These are phyloP conservation scores for Glonium stellatum DNA, from an alignment of 495 filamentous ascomycete genomes.

Conservation along the genomic window DNA sequence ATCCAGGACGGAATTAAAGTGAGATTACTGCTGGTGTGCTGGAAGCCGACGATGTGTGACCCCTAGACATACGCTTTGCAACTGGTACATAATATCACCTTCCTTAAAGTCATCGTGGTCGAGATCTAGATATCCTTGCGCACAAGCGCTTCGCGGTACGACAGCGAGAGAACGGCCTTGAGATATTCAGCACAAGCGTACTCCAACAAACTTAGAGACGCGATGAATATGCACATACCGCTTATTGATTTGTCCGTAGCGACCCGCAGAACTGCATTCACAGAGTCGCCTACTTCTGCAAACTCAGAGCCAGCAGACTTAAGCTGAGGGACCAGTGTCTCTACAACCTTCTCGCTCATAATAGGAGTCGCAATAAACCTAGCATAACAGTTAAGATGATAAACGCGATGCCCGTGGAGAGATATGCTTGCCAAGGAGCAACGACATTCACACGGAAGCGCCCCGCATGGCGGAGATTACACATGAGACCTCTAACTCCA, in stretches of 20 bases:
- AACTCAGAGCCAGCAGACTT: background rate
- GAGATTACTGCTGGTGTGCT: no score
- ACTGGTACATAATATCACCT: background rate
- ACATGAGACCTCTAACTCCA: slow-evolving; percentile 1
- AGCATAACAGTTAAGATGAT: no score
- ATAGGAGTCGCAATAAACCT: slow-evolving; percentile 1
- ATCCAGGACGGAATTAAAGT: no score
- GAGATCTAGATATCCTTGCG: slow-evolving; percentile 1
- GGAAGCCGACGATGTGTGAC: background rate
- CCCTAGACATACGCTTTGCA: background rate
- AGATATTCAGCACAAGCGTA: no score
- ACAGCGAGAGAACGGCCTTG: background rate
- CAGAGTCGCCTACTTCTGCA: background rate
- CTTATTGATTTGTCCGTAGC: background rate
- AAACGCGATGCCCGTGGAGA: no score
- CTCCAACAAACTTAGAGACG: no score
- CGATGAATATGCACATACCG: background rate
- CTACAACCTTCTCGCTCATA: background rate
- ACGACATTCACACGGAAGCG: background rate
- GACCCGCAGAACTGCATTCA: background rate
- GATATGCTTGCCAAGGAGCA: background rate
- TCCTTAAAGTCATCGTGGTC: slow-evolving; percentile 2
- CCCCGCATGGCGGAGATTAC: background rate
- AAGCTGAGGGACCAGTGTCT: no score
- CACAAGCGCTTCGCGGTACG: background rate